These are phyloP conservation scores for Pleurotus pulmonarius DNA, from an alignment of 768 basidiomycete genomes.

Conservation along the genomic window DNA sequence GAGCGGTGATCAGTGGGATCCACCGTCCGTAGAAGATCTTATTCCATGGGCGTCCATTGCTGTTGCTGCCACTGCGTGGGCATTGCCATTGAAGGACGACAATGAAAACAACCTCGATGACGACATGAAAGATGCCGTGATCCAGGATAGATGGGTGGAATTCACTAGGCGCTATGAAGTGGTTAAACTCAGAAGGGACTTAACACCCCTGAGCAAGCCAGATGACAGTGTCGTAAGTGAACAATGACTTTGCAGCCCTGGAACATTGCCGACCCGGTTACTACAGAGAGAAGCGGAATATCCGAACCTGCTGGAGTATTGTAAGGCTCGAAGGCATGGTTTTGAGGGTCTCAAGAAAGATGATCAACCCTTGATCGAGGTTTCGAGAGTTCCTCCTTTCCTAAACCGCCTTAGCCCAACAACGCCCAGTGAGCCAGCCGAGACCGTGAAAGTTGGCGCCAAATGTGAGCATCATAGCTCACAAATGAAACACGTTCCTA, in stretches of 20 bases:
- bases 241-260: slow-evolving; percentile 2
- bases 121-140: slow-evolving; percentile 57
- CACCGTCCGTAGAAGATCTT: slow-evolving; percentile 34
- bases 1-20: slow-evolving; percentile 14
- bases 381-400: slow-evolving; percentile 44
- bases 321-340: slow-evolving; percentile 55
- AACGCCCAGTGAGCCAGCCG: slow-evolving; percentile 33
- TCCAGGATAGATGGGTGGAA: slow-evolving; percentile 77
- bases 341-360: slow-evolving; percentile 60
- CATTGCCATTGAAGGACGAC: slow-evolving; percentile 40
- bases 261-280: background rate
- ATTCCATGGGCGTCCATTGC: slow-evolving; percentile 66
- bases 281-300: slow-evolving; percentile 59
- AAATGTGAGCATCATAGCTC: slow-evolving; percentile 49
- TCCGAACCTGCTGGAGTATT: slow-evolving; percentile 62
- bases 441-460: slow-evolving; percentile 35
- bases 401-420: slow-evolving; percentile 60
- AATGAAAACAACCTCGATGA: slow-evolving; percentile 32
- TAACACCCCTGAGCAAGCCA: slow-evolving; percentile 72
- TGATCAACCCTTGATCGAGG: slow-evolving; percentile 71
- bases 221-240: slow-evolving; percentile 57
- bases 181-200: slow-evolving; percentile 52
- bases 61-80: slow-evolving; percentile 49
- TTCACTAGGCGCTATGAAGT: slow-evolving; percentile 70
- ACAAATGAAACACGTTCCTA: too few species aligned